Conservation (phyloP, 1,284 basidiomycete species). For the Ceratobasidium sp. region DNA sequence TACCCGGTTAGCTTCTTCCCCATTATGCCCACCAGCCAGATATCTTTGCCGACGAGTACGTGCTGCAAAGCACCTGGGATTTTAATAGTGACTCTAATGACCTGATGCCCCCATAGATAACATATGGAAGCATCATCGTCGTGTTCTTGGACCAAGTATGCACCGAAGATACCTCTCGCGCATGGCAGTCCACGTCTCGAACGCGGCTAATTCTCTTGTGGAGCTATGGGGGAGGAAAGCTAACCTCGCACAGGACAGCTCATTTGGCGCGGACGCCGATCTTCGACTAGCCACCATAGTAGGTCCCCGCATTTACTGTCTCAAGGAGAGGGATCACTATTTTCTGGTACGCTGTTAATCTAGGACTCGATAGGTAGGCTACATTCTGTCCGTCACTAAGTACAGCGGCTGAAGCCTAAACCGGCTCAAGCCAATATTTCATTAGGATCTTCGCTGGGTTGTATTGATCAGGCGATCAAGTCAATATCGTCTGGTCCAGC, state of each 20-base stretch:
- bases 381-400: not conserved
- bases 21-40: constrained; percentile 4
- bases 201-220: constrained; percentile 9
- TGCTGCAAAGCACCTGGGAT: not conserved
- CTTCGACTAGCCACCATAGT: constrained; percentile 25
- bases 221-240: not conserved
- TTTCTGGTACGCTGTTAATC: not conserved
- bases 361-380: not conserved
- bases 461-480: not conserved
- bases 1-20: constrained; percentile 13
- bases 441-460: not conserved
- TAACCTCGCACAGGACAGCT: not conserved
- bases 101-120: constrained; percentile 10
- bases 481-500: not conserved
- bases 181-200: constrained; percentile 22
- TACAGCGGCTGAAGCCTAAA: not conserved
- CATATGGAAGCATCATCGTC: constrained; percentile 26
- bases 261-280: constrained; percentile 16
- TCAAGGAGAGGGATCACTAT: too few relatives aligned
- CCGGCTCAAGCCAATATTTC: constrained; percentile 10
- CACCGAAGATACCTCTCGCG: constrained; percentile 13
- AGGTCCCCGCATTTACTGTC: not conserved
- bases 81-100: not conserved
- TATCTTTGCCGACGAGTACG: constrained; percentile 23
- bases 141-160: constrained; percentile 29